A percentile compares a stretch with the other conserved stretches of the same genome.
Conservation (phyloP, 768 basidiomycete genomes). For the Boletus huronensis region DNA sequence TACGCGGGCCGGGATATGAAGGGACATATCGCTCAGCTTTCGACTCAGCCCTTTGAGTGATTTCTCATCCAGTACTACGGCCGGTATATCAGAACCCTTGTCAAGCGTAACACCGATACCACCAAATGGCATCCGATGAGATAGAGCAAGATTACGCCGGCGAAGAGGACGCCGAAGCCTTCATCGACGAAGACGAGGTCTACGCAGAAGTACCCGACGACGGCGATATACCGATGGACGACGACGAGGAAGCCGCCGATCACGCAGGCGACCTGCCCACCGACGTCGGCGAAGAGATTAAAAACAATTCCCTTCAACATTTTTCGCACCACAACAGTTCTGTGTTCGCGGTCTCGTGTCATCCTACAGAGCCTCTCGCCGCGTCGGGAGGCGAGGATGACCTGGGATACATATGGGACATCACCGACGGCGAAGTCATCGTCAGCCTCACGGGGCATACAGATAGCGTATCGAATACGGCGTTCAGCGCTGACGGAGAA, state of each 20-base stretch:
- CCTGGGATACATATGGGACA: constrained; percentile 89
- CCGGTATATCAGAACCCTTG: not conserved
- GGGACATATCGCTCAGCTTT: not conserved
- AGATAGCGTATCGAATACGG: constrained; percentile 79
- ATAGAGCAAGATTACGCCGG: constrained; percentile 34
- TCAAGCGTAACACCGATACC: not conserved
- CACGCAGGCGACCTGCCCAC: constrained; percentile 42
- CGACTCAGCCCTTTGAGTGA: constrained; percentile 10
- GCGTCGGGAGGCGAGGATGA: constrained; percentile 96
- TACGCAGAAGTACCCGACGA: constrained; percentile 62
- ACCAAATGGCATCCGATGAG: constrained; percentile 33
- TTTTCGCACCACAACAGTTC: constrained; percentile 70
- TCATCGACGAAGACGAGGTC: constrained; percentile 64
- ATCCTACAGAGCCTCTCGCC: constrained; percentile 78
- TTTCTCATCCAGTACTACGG: constrained; percentile 22
- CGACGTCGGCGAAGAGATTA: constrained; percentile 35
- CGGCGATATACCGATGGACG: constrained; percentile 69
- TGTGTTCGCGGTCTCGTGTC: constrained; percentile 80
- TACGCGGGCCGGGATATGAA: too few species aligned
- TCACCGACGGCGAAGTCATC: constrained; percentile 74
- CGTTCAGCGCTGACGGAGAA: constrained; percentile 87
- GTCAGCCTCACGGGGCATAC: constrained; percentile 88
- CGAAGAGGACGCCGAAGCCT: constrained; percentile 53
- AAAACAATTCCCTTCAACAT: constrained; percentile 66
- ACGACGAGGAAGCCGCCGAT: constrained; percentile 56